phyloP scores from a whole-genome alignment of 1,284 basidiomycete species.

The Peniophora sp. region DNA sequence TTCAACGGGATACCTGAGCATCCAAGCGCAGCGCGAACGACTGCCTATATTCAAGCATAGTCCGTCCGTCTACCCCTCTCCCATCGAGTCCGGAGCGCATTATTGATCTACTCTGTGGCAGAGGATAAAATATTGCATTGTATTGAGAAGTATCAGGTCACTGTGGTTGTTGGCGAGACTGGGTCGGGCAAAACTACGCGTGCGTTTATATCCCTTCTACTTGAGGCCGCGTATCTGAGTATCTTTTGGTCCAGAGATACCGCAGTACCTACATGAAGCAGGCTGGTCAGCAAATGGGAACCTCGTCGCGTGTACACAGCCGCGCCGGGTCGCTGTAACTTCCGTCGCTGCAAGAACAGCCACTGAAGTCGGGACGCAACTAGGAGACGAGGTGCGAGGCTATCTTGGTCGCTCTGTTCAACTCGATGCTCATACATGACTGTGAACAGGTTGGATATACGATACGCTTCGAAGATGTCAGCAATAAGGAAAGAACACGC shows the following conservation, averaged over 20 bases:
- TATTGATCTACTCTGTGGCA: constrained; percentile 19
- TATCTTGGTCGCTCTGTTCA: constrained; percentile 2
- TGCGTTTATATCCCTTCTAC: constrained; percentile 30
- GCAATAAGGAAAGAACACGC: constrained; percentile 73
- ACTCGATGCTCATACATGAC: not conserved
- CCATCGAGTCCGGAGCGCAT: not conserved
- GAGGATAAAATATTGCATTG: constrained; percentile 76
- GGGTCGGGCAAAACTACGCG: constrained; percentile 98
- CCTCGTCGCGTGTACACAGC: constrained; percentile 89
- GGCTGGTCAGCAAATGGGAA: constrained; percentile 80
- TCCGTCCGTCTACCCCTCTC: constrained; percentile 24
- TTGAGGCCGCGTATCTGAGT: not conserved
- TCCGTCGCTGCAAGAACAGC: constrained; percentile 90
- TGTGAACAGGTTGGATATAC: constrained; percentile 83
- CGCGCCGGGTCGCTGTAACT: constrained; percentile 90
- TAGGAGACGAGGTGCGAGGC: constrained; percentile 81
- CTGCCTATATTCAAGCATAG: constrained; percentile 88
- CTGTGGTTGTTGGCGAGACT: constrained; percentile 91
- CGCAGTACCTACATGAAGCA: constrained; percentile 88
- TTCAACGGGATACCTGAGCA: constrained; percentile 44
- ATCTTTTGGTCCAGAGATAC: constrained; percentile 58
- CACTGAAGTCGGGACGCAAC: constrained; percentile 75
- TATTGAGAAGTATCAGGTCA: constrained; percentile 76
- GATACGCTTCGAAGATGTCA: constrained; percentile 95
- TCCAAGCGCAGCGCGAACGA: constrained; percentile 69